These are phyloP conservation scores for Tricladium varicosporioides DNA, from an alignment of 2,329 filamentous ascomycete genomes.

Conservation along the genomic window DNA sequence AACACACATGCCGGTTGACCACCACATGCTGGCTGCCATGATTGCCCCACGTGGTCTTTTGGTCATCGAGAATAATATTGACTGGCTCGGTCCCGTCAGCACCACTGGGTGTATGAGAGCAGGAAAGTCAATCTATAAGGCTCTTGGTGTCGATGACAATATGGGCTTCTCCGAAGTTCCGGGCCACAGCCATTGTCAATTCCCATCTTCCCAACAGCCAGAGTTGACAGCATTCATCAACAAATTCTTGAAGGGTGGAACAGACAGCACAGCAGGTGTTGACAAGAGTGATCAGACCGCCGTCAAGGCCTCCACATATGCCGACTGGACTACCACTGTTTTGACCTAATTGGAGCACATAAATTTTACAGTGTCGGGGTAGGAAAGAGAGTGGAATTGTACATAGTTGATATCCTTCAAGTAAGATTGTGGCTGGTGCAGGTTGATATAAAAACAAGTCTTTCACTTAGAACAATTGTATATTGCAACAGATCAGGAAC, in stretches of 20 bases:
- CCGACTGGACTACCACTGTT: slow-evolving; percentile 30
- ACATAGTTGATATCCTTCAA: background rate
- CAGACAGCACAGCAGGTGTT: slow-evolving; percentile 27
- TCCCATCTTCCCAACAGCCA: slow-evolving; percentile 43
- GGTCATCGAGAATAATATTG: slow-evolving; percentile 52
- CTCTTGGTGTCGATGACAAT: slow-evolving; percentile 48
- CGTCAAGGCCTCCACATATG: slow-evolving; percentile 5
- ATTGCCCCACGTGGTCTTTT: slow-evolving; percentile 55
- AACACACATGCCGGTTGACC: slow-evolving; percentile 51
- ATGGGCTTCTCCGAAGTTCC: slow-evolving; percentile 51
- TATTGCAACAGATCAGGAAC: background rate
- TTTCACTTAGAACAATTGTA: background rate
- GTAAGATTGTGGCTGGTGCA: background rate
- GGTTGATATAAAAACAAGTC: background rate
- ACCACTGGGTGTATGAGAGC: slow-evolving; percentile 53
- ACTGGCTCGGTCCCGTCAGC: slow-evolving; percentile 52
- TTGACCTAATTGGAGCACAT: slow-evolving; percentile 13
- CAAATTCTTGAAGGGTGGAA: slow-evolving; percentile 41
- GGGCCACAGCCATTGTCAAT: slow-evolving; percentile 48
- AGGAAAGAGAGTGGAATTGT: background rate
- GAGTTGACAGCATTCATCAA: slow-evolving; percentile 50
- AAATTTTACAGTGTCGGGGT: too few relatives aligned
- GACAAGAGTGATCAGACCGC: slow-evolving; percentile 28
- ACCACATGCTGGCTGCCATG: slow-evolving; percentile 56
- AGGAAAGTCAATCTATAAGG: slow-evolving; percentile 53